phyloP scores from a whole-genome alignment of 176 grass and related monocot genomes.

The Aegilops speltoides region DNA sequence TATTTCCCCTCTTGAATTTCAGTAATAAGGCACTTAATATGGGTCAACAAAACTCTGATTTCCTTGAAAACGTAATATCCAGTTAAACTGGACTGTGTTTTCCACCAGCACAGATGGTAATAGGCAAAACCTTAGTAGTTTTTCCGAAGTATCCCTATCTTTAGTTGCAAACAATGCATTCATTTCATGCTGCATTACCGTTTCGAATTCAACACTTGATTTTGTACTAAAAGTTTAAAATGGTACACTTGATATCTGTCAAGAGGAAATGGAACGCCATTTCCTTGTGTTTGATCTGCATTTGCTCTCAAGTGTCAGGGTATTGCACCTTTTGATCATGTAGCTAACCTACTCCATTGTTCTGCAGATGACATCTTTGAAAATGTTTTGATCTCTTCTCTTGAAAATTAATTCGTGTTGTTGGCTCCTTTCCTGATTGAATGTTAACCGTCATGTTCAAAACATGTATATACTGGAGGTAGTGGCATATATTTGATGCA shows the following conservation, averaged over 20 bases:
- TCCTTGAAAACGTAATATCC: neutral
- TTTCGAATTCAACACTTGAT: neutral
- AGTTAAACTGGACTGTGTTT: neutral
- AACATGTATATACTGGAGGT: slow-evolving; percentile 8
- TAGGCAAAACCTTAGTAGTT: neutral
- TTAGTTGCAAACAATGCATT: neutral
- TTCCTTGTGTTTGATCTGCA: slow-evolving; percentile 19
- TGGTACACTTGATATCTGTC: neutral
- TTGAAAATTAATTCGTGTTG: neutral
- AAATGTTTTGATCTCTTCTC: neutral
- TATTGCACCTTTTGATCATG: neutral
- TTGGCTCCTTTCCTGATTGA: neutral
- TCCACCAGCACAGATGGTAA: neutral
- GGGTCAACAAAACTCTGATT: neutral
- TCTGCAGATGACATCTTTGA: neutral
- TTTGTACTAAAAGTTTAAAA: slow-evolving; percentile 9
- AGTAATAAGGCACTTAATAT: neutral
- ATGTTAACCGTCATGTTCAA: neutral
- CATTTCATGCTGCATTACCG: neutral
- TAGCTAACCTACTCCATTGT: neutral
- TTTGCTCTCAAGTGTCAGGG: neutral
- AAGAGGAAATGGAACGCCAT: neutral
- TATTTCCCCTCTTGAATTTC: neutral
- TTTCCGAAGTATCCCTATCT: neutral
- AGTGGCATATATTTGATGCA: neutral